Evolutionary conservation across 495 filamentous ascomycete genomes (phyloP), one percentile per base, ranked within the genome.

Genomic region (Letharia columbiana): DNA sequence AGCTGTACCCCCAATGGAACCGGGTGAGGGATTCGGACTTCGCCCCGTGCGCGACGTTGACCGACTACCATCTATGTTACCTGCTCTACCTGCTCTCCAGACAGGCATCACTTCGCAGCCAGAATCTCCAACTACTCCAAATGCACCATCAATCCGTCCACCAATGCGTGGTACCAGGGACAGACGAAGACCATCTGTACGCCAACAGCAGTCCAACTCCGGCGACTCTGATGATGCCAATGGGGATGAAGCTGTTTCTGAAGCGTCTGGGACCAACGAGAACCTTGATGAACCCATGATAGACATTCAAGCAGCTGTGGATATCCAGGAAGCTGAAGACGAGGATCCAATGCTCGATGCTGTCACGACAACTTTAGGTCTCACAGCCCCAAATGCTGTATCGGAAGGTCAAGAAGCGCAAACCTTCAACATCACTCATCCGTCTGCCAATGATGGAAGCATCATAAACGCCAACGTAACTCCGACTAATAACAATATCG

Each of bases 371-470:
- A 80, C 87, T 18, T 85, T 96, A 62, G 87, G 86, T 62, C 74
- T 96, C 60, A 84, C 86, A 13, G 87, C 89, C 10, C 87, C 87
- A 3, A 89, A 91, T 61, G 52, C 52, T 35, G 88, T 88, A 1
- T 90, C 93, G 1, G 92, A 94, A 72, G 82, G 86, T 18, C 89
- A 89, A 68, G 92, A 96, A 58, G 83, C 86, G 5, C 91, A 92
- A 67, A 92, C 91, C 0, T 96, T 98, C 76, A 95, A 96, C 74
- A 96, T 98, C 71, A 92, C 91, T n/a, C 94, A 96, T 73, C 87
- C 91, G 50, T 89, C 88, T 42, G 82, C 87, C 7, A 84, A 95
- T 37, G 93, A 96, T 75, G 91, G 91, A 28, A 96, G 91, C 77
- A 87, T 95, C 52, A 87, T 91, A 68, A 92, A 89, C 71, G 80